phyloP scores from a whole-genome alignment of 345 rosid species.

The Conringia planisiliqua region DNA sequence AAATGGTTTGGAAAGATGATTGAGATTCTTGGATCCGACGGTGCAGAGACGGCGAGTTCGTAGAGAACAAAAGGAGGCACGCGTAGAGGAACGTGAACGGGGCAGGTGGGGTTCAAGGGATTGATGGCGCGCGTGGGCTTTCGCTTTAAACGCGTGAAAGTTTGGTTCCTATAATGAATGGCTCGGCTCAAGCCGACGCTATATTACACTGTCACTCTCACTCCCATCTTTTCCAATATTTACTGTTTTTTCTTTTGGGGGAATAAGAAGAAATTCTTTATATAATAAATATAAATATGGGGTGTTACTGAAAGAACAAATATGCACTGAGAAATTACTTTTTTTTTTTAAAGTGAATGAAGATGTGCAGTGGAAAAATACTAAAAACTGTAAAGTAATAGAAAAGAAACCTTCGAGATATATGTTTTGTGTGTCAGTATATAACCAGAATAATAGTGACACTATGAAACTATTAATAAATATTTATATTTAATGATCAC shows the following conservation, averaged over 20 bases:
- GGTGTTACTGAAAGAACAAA: background rate
- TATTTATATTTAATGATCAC: background rate
- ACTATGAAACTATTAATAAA: background rate
- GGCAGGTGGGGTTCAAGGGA: conserved; percentile 9
- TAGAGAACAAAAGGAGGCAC: background rate
- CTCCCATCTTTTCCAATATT: background rate
- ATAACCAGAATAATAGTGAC: background rate
- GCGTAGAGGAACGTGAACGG: conserved; percentile 12
- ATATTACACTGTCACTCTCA: conserved; percentile 1
- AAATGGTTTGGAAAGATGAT: conserved; percentile 7
- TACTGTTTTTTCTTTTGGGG: background rate
- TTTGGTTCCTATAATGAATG: background rate
- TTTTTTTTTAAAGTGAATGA: no score
- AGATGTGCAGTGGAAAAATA: background rate
- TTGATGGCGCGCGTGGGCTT: conserved; percentile 29
- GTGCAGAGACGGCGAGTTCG: conserved; percentile 11
- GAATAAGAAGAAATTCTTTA: background rate
- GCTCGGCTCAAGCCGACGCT: conserved; percentile 18
- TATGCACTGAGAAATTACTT: background rate
- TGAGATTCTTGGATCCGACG: background rate
- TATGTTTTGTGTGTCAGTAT: background rate
- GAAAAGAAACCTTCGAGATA: background rate
- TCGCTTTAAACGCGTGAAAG: conserved; percentile 30
- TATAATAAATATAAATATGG: background rate
- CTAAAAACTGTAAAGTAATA: background rate